Conservation (phyloP, 371 early-diverging fungal genomes). For the Mortierella sp. region DNA sequence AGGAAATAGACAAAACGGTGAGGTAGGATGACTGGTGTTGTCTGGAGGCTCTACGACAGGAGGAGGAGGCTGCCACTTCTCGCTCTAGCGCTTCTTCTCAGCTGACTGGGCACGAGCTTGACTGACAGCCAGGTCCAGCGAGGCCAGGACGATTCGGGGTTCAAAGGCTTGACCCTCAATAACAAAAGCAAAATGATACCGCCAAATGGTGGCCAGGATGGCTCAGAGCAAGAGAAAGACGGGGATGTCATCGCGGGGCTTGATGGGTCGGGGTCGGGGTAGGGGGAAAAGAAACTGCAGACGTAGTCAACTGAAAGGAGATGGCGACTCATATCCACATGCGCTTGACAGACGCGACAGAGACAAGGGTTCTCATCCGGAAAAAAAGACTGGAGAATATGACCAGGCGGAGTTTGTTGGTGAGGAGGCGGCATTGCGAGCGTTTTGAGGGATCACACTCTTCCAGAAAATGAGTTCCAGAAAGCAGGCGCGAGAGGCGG, state of each 20-base stretch:
- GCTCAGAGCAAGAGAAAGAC: neutral
- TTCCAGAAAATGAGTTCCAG: conserved; percentile 23
- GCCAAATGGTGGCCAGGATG: neutral
- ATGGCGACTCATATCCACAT: neutral
- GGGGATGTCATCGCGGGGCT: neutral
- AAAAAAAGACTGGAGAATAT: neutral
- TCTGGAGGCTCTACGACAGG: no score
- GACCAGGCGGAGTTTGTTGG: conserved; percentile 8
- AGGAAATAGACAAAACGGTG: no score
- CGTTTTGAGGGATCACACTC: conserved; percentile 11
- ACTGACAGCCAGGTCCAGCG: no score
- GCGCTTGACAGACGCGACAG: neutral
- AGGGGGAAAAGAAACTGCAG: neutral
- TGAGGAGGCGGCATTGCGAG: neutral
- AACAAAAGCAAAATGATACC: neutral
- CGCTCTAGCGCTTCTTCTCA: no score
- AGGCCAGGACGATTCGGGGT: no score
- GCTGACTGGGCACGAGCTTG: no score
- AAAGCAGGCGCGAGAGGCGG: neutral
- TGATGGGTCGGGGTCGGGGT: neutral
- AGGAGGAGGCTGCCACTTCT: no score
- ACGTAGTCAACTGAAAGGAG: conserved; percentile 16
- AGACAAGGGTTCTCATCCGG: neutral
- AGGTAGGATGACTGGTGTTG: no score
- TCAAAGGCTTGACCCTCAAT: neutral